Conservation (phyloP, 2,329 filamentous ascomycete species). For the Plenodomus lindquistii region DNA sequence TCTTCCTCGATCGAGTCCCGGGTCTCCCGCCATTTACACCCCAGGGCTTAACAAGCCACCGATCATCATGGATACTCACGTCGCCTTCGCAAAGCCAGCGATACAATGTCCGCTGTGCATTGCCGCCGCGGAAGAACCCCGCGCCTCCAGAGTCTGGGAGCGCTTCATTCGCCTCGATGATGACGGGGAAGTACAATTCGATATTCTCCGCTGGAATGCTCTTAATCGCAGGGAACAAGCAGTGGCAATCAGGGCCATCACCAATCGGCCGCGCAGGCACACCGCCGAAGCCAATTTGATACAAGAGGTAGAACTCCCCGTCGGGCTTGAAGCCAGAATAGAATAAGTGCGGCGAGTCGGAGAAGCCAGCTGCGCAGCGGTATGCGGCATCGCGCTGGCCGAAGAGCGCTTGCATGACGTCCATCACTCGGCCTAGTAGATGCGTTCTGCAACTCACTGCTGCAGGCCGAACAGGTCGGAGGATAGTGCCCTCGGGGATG, state of each 20-base stretch:
- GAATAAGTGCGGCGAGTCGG: conserved; percentile 56
- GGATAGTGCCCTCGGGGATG: conserved; percentile 51
- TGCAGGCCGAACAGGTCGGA: conserved; percentile 53
- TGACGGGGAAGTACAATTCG: conserved; percentile 54
- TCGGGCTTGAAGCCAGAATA: conserved; percentile 55
- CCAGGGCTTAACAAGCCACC: conserved; percentile 57
- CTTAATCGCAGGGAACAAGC: conserved; percentile 56
- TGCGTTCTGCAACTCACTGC: conserved; percentile 55
- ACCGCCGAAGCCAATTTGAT: conserved; percentile 57
- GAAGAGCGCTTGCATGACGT: conserved; percentile 56
- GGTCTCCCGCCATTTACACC: conserved; percentile 54
- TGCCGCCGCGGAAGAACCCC: conserved; percentile 54
- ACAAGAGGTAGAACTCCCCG: conserved; percentile 55
- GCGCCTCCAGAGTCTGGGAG: conserved; percentile 54
- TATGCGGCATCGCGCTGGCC: conserved; percentile 53
- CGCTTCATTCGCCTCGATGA: conserved; percentile 54
- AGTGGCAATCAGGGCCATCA: conserved; percentile 56
- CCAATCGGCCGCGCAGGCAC: conserved; percentile 53
- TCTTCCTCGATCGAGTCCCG: conserved; percentile 49
- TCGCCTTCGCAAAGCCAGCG: conserved; percentile 53
- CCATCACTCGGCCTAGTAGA: conserved; percentile 53
- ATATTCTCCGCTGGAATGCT: conserved; percentile 55
- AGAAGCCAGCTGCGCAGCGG: conserved; percentile 55
- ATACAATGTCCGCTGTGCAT: conserved; percentile 54
- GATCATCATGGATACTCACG: conserved; percentile 54